A percentile compares a stretch with the other conserved stretches of the same genome.
Conservation (phyloP, 371 early-diverging fungal genomes). For the Mucor saturninus region DNA sequence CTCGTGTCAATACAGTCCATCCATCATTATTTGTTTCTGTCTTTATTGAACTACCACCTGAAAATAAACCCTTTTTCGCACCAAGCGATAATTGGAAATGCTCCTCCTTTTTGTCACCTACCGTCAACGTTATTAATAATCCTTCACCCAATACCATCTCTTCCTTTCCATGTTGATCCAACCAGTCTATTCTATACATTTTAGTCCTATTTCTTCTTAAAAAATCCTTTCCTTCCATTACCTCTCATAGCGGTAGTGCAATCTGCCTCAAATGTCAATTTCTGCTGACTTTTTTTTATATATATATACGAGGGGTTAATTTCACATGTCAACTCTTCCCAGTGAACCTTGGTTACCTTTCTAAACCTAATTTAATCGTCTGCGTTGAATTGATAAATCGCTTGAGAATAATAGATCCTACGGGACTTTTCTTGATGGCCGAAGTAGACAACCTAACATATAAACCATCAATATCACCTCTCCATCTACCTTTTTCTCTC, state of each 20-base stretch:
- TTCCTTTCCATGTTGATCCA: constrained; percentile 9
- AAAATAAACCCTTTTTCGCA: constrained; percentile 40
- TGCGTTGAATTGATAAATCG: constrained; percentile 21
- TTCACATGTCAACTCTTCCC: neutral
- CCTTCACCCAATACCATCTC: constrained; percentile 37
- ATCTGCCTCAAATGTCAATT: constrained; percentile 29
- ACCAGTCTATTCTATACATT: constrained; percentile 16
- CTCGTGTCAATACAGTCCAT: constrained; percentile 34
- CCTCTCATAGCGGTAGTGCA: constrained; percentile 29
- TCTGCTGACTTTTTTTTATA: constrained; percentile 26
- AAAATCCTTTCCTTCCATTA: neutral
- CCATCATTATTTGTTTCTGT: constrained; percentile 15
- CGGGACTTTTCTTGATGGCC: constrained; percentile 31
- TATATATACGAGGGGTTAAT: neutral
- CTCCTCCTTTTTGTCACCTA: constrained; percentile 8
- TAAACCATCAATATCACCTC: neutral
- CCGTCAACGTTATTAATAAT: constrained; percentile 5
- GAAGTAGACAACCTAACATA: constrained; percentile 45
- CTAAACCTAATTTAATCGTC: constrained; percentile 47
- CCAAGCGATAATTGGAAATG: constrained; percentile 39
- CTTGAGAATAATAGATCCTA: constrained; percentile 39
- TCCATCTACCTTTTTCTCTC: neutral
- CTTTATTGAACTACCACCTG: neutral
- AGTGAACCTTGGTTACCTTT: constrained; percentile 6
- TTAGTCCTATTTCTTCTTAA: neutral